Evolutionary conservation across 371 early-diverging fungal species (phyloP), one percentile per base, ranked within the genome.

Genomic region (Choanephora cucurbitarum): DNA sequence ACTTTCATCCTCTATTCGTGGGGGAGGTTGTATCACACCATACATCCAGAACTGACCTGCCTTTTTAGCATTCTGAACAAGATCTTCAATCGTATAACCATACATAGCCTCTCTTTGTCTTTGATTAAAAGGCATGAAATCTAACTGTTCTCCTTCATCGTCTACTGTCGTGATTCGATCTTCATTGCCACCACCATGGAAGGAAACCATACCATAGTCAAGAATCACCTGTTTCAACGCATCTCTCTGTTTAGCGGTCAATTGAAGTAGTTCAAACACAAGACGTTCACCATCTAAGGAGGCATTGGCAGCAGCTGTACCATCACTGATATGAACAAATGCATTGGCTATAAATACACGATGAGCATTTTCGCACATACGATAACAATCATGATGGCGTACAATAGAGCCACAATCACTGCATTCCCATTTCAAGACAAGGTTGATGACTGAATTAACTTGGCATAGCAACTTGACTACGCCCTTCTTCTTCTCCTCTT

Each of bases 231-330:
- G 43, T 31, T 75, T 71, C 5, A 75, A 22, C 0, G 28, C 48
- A 18, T 59, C 54, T 0, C 45, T 21, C 34, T 58, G 66, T 5
- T 42, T 49, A 1, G 44, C 0, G 1, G 48, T 42, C 9, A 75
- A 41, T 15, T 45, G 51, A 37, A 77, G 23, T 6, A 77, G 28
- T 1, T 37, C 40, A 39, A 64, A 61, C 0, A 73, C 51, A 2
- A 71, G 48, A 10, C 55, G 51, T 18, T 77, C 73, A 6, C 69
- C 73, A 48, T 73, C 70, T 4, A 69, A 32, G 39, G 55, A 43
- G 0, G 60, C 77, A 9, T 44, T 32, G 10, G 58, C 66, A 19
- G 34, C 37, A 0, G 45, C 66, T 0, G 58, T 60, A 1, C 72
- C 73, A 39, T 77, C 77, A 0, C 49, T 37, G 8, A 73, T 17